Evolutionary conservation across 495 filamentous ascomycete genomes (phyloP).

Genomic region (Penicillium argentinense): DNA sequence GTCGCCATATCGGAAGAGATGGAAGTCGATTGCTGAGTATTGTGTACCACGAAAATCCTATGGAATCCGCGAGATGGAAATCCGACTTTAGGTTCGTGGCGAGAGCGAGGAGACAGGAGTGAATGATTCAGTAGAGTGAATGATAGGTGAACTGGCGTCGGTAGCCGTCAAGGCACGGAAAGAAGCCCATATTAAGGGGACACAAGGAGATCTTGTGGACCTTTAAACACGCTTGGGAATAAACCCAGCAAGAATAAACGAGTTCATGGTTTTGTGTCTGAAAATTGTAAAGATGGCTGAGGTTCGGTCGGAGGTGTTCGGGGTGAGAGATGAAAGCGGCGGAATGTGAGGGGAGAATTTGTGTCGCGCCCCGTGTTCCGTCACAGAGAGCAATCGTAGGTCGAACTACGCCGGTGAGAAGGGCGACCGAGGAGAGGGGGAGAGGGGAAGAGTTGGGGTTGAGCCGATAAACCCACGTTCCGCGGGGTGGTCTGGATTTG

Average conservation of each 20-base stretch:
- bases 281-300: constrained; percentile 1
- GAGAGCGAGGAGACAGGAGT: not conserved
- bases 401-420: not conserved
- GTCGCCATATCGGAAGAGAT: constrained; percentile 24
- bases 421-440: constrained; percentile 7
- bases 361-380: not conserved
- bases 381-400: not conserved
- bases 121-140: constrained; percentile 8
- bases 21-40: not conserved
- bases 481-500: constrained; percentile 25
- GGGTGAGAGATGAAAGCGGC: constrained; percentile 24
- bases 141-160: constrained; percentile 24
- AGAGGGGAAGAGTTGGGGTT: constrained; percentile 8
- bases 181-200: constrained; percentile 36
- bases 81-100: constrained; percentile 3
- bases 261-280: constrained; percentile 28
- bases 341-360: not conserved
- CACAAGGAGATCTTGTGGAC: constrained; percentile 26
- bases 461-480: constrained; percentile 17
- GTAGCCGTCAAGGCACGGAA: constrained; percentile 35
- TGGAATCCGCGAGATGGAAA: not conserved
- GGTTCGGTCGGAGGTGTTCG: not conserved
- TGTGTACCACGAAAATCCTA: constrained; percentile 3
- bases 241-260: constrained; percentile 21
- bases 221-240: constrained; percentile 31